phyloP scores from a whole-genome alignment of 768 basidiomycete genomes.

The Erythrobasidium yunnanense region DNA sequence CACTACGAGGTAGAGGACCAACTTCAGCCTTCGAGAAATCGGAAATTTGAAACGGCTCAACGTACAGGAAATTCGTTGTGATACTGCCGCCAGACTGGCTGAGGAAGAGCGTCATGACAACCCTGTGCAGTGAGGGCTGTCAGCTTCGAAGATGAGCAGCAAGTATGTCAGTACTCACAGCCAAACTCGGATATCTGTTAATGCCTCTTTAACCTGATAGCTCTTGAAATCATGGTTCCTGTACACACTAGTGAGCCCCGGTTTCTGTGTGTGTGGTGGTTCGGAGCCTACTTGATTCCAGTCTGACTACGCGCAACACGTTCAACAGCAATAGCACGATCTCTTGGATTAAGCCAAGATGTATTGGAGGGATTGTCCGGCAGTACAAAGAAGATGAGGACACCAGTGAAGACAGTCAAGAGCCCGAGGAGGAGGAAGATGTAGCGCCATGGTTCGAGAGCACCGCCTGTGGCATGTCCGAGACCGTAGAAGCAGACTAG shows the following conservation, averaged over 20 bases:
- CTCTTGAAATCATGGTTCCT: slow-evolving; percentile 3
- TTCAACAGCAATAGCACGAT: slow-evolving; percentile 42
- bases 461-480: slow-evolving; percentile 27
- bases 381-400: slow-evolving; percentile 20
- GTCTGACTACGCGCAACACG: slow-evolving; percentile 25
- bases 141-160: background rate
- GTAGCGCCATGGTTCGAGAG: slow-evolving; percentile 24
- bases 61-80: slow-evolving; percentile 6
- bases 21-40: no score
- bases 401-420: slow-evolving; percentile 26
- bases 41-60: no score
- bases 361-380: slow-evolving; percentile 34
- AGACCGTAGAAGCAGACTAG: slow-evolving; percentile 23
- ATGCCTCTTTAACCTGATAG: slow-evolving; percentile 4
- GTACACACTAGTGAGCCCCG: slow-evolving; percentile 39
- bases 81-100: background rate
- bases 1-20: no score
- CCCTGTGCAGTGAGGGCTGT: background rate
- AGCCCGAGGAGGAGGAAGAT: slow-evolving; percentile 31
- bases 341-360: slow-evolving; percentile 40
- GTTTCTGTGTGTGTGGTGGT: background rate
- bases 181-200: slow-evolving; percentile 6
- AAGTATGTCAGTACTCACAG: background rate
- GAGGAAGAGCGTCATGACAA: background rate
- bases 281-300: background rate